Evolutionary conservation across 2,329 filamentous ascomycete species (phyloP), one percentile per base, ranked within the genome.

Genomic region (Alternaria sp.): DNA sequence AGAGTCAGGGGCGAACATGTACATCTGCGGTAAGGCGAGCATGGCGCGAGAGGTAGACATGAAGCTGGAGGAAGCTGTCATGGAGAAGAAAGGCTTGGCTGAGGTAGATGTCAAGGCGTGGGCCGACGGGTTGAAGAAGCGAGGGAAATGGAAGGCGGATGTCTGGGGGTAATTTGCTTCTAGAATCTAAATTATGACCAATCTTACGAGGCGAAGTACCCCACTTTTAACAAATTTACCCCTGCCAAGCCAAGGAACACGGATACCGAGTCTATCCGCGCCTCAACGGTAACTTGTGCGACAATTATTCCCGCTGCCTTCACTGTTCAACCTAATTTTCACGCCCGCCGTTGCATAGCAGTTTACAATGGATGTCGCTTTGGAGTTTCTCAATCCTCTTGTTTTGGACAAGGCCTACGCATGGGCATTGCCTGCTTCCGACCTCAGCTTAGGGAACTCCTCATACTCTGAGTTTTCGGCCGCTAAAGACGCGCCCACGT

Each of bases 81-180:
- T 61, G 50, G 66, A 62, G 22, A 64, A 66, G 36, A 80, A 79
- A 60, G 73, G 70, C 1, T 81, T 82, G 78, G 70, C 65, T 14
- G 81, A 83, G 18, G 66, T 60, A 7, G 78, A 82, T 45, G 75
- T 80, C 14, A 81, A 81, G 55, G 74, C 77, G 52, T 86, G 84
- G 84, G 79, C 74, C 25, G 83, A 83, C 63, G 77, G 72, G 16
- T 70, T 84, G 40, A 85, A 84, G 79, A 83, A 80, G 66, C 78
- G 78, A 28, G 81, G 79, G n/a, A 85, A 84, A 69, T 86, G 84
- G 83, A 81, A 81, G 65, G 83, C 85, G 66, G 84, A 86, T 78
- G 83, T 86, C 44, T 86, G 84, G 84, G 81, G 81, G 22, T 83
- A 54, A 60, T 41, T 53, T 53, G n/a, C 9, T 36, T 40, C 27